A percentile compares a stretch with the other conserved stretches of the same genome.
These are phyloP conservation scores for Phytopythium chamaehyphon DNA, from an alignment of 352 stramenopile genomes.

Conservation along the genomic window DNA sequence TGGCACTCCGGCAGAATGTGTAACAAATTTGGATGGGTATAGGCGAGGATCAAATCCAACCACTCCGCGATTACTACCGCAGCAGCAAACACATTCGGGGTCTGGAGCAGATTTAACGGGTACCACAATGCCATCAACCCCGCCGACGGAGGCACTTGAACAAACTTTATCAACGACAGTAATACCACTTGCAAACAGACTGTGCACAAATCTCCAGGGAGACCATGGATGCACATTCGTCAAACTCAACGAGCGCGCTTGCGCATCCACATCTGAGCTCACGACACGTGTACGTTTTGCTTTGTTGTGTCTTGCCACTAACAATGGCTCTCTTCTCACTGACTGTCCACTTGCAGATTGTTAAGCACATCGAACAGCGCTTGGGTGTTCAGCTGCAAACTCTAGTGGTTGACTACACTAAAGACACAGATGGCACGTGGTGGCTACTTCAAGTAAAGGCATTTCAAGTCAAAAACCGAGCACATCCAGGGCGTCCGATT, in stretches of 20 bases:
- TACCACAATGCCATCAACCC: background rate
- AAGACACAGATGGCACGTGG: slow-evolving; percentile 63
- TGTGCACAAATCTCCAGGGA: slow-evolving; percentile 60
- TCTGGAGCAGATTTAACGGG: background rate
- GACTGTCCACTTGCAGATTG: slow-evolving; percentile 30
- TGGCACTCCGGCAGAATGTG: no score
- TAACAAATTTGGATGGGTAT: no score
- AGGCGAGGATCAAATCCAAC: background rate
- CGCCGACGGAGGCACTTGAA: slow-evolving; percentile 2
- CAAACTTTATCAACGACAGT: slow-evolving; percentile 10
- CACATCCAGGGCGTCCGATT: slow-evolving; percentile 28
- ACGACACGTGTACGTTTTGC: slow-evolving; percentile 48
- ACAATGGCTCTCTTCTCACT: background rate
- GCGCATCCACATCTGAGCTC: slow-evolving; percentile 57
- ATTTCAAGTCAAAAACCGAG: slow-evolving; percentile 46
- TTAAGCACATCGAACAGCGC: slow-evolving; percentile 67
- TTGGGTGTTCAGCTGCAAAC: slow-evolving; percentile 59
- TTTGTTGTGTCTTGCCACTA: background rate
- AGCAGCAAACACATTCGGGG: background rate
- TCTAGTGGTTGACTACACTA: slow-evolving; percentile 66
- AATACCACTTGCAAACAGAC: slow-evolving; percentile 37
- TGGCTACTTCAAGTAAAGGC: slow-evolving; percentile 81
- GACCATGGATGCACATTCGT: slow-evolving; percentile 75
- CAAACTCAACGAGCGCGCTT: slow-evolving; percentile 73
- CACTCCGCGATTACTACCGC: background rate